Percentiles rank a stretch among this genome's conserved stretches.
phyloP scores from a whole-genome alignment of 768 basidiomycete genomes.

The Termitomyces sp. region DNA sequence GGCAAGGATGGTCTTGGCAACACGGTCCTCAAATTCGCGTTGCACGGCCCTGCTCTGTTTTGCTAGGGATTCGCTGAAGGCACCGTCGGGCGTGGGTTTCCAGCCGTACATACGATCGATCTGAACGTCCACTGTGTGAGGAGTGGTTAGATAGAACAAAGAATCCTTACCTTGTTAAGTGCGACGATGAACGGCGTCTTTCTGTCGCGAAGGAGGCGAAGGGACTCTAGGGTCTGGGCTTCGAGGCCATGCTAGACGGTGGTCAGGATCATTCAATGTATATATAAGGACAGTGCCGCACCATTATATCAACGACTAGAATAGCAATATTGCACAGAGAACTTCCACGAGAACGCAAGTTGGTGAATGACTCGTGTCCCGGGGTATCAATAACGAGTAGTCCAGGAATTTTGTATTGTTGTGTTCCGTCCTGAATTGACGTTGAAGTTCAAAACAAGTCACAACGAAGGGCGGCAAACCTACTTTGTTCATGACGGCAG shows the following conservation, averaged over 20 bases:
- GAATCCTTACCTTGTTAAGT: constrained; percentile 74
- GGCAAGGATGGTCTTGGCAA: constrained; percentile 79
- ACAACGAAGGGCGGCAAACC: neutral
- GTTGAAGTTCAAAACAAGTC: neutral
- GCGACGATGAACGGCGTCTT: constrained; percentile 99
- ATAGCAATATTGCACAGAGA: constrained; percentile 99
- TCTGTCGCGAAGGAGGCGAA: constrained; percentile 83
- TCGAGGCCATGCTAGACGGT: constrained; percentile 85
- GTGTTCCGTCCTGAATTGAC: constrained; percentile 54
- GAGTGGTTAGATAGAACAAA: neutral
- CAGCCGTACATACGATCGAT: constrained; percentile 98
- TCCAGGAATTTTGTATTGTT: constrained; percentile 97
- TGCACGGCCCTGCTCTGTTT: constrained; percentile 76
- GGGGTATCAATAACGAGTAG: constrained; percentile 96
- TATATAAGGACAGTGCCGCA: constrained; percentile 23
- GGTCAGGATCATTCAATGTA: constrained; percentile 1
- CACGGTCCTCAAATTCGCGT: constrained; percentile 89
- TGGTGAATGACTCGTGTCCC: constrained; percentile 99
- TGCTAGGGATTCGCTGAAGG: constrained; percentile 86
- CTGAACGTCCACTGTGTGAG: constrained; percentile 31
- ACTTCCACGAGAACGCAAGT: constrained; percentile 90
- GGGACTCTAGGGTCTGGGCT: constrained; percentile 95
- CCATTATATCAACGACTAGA: constrained; percentile 98
- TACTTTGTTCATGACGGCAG: constrained; percentile 87
- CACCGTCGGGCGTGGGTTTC: constrained; percentile 86